Conservation (phyloP, 2,329 filamentous ascomycete genomes). For the Stromatinia cepivora region DNA sequence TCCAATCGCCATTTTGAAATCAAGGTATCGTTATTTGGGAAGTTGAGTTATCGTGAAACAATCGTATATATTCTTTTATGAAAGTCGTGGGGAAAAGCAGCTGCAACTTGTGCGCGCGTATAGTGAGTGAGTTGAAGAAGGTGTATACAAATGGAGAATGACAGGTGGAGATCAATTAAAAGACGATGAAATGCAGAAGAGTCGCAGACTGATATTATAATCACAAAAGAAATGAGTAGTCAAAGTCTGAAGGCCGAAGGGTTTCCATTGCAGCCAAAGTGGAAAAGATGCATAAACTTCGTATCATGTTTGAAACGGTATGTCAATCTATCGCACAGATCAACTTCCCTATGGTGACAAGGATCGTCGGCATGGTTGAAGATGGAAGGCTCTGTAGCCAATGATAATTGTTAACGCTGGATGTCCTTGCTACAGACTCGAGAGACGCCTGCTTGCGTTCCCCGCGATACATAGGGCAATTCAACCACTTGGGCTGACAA, state of each 20-base stretch:
- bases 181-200: conserved; percentile 16
- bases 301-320: conserved; percentile 24
- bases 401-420: not conserved
- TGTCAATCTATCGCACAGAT: conserved; percentile 23
- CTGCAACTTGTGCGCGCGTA: conserved; percentile 33
- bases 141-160: conserved; percentile 13
- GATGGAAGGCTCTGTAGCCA: not conserved
- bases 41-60: conserved; percentile 15
- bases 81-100: conserved; percentile 21
- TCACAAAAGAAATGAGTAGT: conserved; percentile 15
- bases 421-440: not conserved
- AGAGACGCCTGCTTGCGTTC: conserved; percentile 9
- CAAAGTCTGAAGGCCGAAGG: conserved; percentile 16
- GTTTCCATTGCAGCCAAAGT: conserved; percentile 20
- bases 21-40: not conserved
- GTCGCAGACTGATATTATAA: conserved; percentile 17
- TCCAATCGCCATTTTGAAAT: conserved; percentile 44
- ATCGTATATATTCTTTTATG: conserved; percentile 18
- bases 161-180: conserved; percentile 15
- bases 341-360: conserved; percentile 5
- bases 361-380: conserved; percentile 9
- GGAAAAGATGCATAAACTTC: conserved; percentile 4
- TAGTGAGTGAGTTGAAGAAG: conserved; percentile 26
- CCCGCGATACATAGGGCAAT: conserved; percentile 5
- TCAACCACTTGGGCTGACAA: not conserved